Evolutionary conservation across 768 basidiomycete genomes (phyloP), one percentile per base, ranked within the genome.

Genomic region (Aureoboletus auriporus): DNA sequence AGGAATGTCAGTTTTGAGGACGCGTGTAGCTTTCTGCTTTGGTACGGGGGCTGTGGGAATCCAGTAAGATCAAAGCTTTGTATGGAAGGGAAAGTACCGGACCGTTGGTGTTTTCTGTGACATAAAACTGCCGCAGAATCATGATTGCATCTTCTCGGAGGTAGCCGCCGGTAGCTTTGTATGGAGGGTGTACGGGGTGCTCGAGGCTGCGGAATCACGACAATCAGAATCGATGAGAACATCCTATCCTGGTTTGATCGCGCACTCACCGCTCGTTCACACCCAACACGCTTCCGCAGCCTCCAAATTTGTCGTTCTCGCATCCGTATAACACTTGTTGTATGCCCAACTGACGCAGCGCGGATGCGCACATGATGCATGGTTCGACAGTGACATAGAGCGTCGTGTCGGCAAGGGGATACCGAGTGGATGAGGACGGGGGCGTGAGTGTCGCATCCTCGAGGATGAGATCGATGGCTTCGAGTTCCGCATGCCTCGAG

Each of bases 371-470:
- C 96, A 98, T 98, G 65, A 98, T 93, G 69, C 96, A 99, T 0
- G 95, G 96, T 69, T 99, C 95, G 45, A 99, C 96, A 5, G 96
- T 99, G 44, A 98, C 96, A 65, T 98, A 99, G 27, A 98, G 80
- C 3, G 82, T 89, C 17, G 91, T 94, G 9, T 80, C 74, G 1
- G 76, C 75, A 14, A 99, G 77, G 6, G 90, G 89, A 50, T 89
- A 81, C 38, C 65, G 59, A 0, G 67, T 44, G n/a, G 65, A 51
- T 16, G 50, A 46, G 5, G 53, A 42, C 30, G 66, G 60, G 20
- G 81, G 78, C 8, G 86, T 86, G 54, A 87, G 76, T 13, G 60
- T 45, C 45, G 70, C 69, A 62, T 86, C 77, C 0, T 82, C 72
- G 11, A 98, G 71, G 55, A 99, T 91, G 58, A 76, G 75, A 63